A percentile compares a stretch with the other conserved stretches of the same genome.
Conservation (phyloP, 805 yeast species). For the Saccharomycopsis guyanensis region DNA sequence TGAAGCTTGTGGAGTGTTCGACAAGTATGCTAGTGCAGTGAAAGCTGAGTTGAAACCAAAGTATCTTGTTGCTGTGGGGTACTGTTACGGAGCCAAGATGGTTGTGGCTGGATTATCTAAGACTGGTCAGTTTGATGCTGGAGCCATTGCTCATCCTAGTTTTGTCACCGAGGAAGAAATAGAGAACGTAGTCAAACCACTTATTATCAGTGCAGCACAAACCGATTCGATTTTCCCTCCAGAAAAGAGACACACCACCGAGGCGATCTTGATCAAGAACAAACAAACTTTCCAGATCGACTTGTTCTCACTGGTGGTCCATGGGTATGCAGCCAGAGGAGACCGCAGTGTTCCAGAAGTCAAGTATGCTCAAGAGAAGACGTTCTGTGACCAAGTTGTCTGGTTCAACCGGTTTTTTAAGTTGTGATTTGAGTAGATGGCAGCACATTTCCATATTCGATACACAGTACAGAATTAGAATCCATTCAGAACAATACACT, state of each 20-base stretch:
- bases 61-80: conserved; percentile 50
- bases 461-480: not conserved
- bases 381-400: conserved; percentile 6
- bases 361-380: conserved; percentile 41
- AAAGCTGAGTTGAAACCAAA: conserved; percentile 36
- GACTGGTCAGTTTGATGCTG: conserved; percentile 41
- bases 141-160: conserved; percentile 83
- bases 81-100: conserved; percentile 80
- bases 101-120: conserved; percentile 33
- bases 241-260: conserved; percentile 58
- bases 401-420: not conserved
- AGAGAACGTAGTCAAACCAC: conserved; percentile 49
- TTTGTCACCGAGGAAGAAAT: conserved; percentile 60
- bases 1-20: conserved; percentile 41
- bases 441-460: not conserved
- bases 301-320: conserved; percentile 54
- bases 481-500: not conserved
- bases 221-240: conserved; percentile 52
- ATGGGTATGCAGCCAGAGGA: conserved; percentile 80
- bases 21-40: conserved; percentile 38
- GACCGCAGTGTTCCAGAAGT: conserved; percentile 48
- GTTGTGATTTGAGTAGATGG: not conserved
- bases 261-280: conserved; percentile 45
- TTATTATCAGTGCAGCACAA: conserved; percentile 71
- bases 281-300: conserved; percentile 53